Evolutionary conservation across 257 asterid genomes (phyloP), one percentile per base, ranked within the genome.

Genomic region (Eucommia ulmoides): DNA sequence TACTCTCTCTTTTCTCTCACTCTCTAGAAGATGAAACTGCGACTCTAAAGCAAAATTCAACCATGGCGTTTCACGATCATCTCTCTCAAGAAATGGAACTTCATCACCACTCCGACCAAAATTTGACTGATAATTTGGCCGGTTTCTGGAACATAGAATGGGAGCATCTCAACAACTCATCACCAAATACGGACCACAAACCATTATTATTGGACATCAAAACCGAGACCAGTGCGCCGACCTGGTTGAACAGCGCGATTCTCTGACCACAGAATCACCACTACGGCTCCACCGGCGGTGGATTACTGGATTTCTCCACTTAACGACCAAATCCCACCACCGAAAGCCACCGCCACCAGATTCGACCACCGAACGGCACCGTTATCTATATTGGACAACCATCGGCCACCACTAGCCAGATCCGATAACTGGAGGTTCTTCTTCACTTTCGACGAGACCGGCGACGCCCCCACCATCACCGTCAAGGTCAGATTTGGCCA

Each of bases 61-160:
- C 11, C 9, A 70, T 70, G 73, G 69, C 61, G 66, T 70, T 65
- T 49, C 69, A 70, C 57, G 76, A 70, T 63, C 76, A 70, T 54
- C 56, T 65, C 58, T 67, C 74, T 25, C 63, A 59, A 59, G 67
- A 61, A 50, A 71, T 71, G 70, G 77, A 24, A 21, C 57, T 66
- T 29, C 73, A 64, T 9, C 54, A 57, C 62, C 67, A 55, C 21
- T 67, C 52, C 8, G 67, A 63, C 41, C 59, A 41, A 10, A 58
- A 41, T 3, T 59, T 41, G 15, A 60, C 38, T 2, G 49, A 51
- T 1, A 57, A 38, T 14, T 53, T 23, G 50, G 29, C 38, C 26
- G 51, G 23, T 6, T 15, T 2, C 44, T 17, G 16, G 14, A 15
- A 35, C 44, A 5, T 35, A 35, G 14, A 35, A 35, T 17, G 44